These are phyloP conservation scores for Globisporangium carolinianum DNA, from an alignment of 352 stramenopile species.

Conservation along the genomic window DNA sequence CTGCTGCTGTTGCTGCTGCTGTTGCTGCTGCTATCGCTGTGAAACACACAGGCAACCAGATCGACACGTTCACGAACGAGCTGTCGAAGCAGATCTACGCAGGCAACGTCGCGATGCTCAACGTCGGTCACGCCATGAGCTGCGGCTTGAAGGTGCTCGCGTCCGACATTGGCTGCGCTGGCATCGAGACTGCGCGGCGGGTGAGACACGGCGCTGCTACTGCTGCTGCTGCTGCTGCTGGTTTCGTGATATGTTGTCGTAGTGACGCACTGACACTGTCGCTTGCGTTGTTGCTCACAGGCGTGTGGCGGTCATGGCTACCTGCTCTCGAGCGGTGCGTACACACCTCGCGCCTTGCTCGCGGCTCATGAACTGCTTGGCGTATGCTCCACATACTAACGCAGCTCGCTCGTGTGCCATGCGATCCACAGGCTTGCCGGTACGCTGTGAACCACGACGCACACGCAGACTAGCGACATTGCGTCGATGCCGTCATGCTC, in stretches of 20 bases:
- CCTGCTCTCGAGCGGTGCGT: constrained; percentile 69
- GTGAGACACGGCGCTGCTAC: not conserved
- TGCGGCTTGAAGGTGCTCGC: constrained; percentile 1
- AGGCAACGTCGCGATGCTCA: constrained; percentile 2
- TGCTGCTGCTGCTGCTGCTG: not conserved
- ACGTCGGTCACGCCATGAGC: constrained; percentile 1
- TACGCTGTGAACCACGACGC: not conserved
- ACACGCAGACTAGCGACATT: not conserved
- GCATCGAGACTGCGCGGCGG: not conserved
- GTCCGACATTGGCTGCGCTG: constrained; percentile 3
- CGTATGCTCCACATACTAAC: not conserved
- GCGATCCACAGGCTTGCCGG: not conserved
- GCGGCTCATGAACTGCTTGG: too few relatives aligned
- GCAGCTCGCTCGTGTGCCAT: not conserved
- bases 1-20: not conserved
- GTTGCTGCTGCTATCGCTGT: not conserved
- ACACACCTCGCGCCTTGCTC: too few relatives aligned
- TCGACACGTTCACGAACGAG: not conserved
- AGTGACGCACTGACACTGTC: too few relatives aligned
- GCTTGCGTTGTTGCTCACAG: constrained; percentile 14
- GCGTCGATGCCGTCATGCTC: too few relatives aligned
- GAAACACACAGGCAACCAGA: not conserved
- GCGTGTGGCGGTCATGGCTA: constrained; percentile 94
- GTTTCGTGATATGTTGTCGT: not conserved
- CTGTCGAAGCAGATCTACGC: not conserved